Conservation (phyloP, 129 eudicot species). For the Flaveria trinervia region DNA sequence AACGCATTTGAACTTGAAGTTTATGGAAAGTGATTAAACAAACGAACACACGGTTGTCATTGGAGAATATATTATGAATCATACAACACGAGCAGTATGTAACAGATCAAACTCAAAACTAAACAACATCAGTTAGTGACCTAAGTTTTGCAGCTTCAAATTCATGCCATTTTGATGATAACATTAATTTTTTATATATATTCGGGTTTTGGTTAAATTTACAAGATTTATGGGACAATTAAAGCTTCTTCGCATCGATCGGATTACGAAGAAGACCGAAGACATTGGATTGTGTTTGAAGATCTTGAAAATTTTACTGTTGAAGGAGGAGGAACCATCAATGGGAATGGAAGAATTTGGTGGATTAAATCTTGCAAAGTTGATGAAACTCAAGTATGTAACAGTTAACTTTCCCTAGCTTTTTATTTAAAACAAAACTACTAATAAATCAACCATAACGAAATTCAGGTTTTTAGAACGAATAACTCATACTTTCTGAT, state of each 20-base stretch:
- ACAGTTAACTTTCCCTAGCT: background rate
- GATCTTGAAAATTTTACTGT: conserved; percentile 47
- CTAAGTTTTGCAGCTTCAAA: conserved; percentile 25
- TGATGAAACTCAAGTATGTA: conserved; percentile 51
- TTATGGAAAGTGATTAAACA: conserved; percentile 22
- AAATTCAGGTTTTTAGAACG: no score
- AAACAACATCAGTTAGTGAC: conserved; percentile 33
- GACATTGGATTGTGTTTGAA: conserved; percentile 67
- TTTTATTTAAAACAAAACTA: background rate
- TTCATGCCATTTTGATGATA: conserved; percentile 32
- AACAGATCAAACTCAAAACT: conserved; percentile 14
- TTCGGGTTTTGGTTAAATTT: background rate
- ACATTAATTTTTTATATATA: background rate
- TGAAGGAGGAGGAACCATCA: conserved; percentile 81
- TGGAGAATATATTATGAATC: conserved; percentile 29
- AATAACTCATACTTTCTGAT: no score
- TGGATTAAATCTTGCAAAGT: conserved; percentile 90
- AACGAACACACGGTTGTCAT: conserved; percentile 30
- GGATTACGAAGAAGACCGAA: conserved; percentile 37
- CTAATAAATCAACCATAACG: no score
- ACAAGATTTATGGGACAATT: conserved; percentile 70
- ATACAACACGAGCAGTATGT: conserved; percentile 17
- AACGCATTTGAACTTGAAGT: conserved; percentile 21
- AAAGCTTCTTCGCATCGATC: conserved; percentile 53
- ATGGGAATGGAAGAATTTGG: conserved; percentile 87